A percentile compares a stretch with the other conserved stretches of the same genome.
Conservation (phyloP, 257 asterid genomes). For the Rubia yunnanensis region DNA sequence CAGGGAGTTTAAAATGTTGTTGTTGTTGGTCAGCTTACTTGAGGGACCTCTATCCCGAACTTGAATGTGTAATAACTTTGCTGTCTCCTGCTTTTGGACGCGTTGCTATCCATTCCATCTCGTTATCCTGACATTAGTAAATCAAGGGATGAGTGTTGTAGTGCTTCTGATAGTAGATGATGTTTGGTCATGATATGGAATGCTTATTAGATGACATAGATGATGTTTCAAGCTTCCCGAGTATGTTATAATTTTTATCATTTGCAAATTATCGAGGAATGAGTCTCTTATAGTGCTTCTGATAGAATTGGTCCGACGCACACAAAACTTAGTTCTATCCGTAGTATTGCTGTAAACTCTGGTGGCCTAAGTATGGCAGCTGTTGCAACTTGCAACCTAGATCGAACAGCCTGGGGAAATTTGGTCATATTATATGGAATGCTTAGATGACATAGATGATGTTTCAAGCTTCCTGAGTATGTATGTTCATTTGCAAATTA, state of each 20-base stretch:
- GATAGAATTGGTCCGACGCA: slow-evolving; percentile 25
- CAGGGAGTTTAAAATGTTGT: slow-evolving; percentile 59
- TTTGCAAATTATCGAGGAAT: too few species aligned
- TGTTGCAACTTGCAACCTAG: slow-evolving; percentile 79
- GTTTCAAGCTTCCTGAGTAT: slow-evolving; percentile 57
- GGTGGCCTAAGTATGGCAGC: slow-evolving; percentile 96
- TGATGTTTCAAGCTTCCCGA: too few species aligned
- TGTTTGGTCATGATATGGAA: too few species aligned
- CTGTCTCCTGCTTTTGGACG: slow-evolving; percentile 71
- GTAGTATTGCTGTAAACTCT: slow-evolving; percentile 60
- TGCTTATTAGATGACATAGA: too few species aligned
- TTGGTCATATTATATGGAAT: slow-evolving; percentile 87
- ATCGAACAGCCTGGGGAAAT: slow-evolving; percentile 68
- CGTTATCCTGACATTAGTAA: slow-evolving; percentile 42
- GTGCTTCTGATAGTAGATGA: too few species aligned
- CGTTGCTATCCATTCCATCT: slow-evolving; percentile 66
- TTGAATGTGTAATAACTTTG: slow-evolving; percentile 56
- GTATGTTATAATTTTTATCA: too few species aligned
- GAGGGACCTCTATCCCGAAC: slow-evolving; percentile 62
- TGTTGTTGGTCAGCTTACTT: slow-evolving; percentile 52
- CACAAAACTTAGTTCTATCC: slow-evolving; percentile 56
- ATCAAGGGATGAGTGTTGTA: not conserved
- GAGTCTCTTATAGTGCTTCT: slow-evolving; percentile 9
- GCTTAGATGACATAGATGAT: slow-evolving; percentile 60
- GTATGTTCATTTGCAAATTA: slow-evolving; percentile 58